Evolutionary conservation across 2,329 filamentous ascomycete species (phyloP), one percentile per base, ranked within the genome.

Genomic region (Monosporascus sp.): DNA sequence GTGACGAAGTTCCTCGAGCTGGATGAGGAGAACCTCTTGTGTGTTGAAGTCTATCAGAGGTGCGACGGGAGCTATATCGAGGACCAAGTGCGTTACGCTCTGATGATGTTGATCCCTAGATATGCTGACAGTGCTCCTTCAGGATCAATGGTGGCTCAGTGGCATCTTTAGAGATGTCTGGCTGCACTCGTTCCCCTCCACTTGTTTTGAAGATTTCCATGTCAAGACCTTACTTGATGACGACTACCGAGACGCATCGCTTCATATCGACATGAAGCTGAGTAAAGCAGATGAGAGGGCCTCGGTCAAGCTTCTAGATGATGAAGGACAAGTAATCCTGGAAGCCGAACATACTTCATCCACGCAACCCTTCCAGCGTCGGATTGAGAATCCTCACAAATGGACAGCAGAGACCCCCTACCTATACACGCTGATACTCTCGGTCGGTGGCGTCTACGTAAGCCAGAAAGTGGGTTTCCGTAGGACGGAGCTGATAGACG

Each of bases 31-130:
- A 89, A 88, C 56, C 73, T 72, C 1, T 66, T 90, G 2, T 79
- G 79, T 2, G 85, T 90, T 0, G 77, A 83, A 49, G 87, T 90
- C 0, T 90, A 90, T 57, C 86, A 90, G 65, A 82, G 82, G 60
- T 89, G 82, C 36, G 84, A 90, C 62, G 87, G 86, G 3, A 85
- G 80, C 20, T 89, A 89, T 57, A 81, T 89, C 36, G 87, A 90
- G 62, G 86, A 89, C 55, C 85, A 80, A 60, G 69, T 70, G 50
- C 38, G 62, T 60, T 25, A 8, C 27, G 36, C 22, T 8, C 22
- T 57, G n/a, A 36, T 8, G 20, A 41, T 43, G 9, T 47, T 9
- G 22, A 17, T 22, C 24, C 18, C 31, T 17, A 38, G 2, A 18
- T 43, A 25, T 7, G 6, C 5, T n/a, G 48, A 54, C 54, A 60